Conservation (phyloP, 192 early-diverging fungal species). For the Chytriomyces sp. region DNA sequence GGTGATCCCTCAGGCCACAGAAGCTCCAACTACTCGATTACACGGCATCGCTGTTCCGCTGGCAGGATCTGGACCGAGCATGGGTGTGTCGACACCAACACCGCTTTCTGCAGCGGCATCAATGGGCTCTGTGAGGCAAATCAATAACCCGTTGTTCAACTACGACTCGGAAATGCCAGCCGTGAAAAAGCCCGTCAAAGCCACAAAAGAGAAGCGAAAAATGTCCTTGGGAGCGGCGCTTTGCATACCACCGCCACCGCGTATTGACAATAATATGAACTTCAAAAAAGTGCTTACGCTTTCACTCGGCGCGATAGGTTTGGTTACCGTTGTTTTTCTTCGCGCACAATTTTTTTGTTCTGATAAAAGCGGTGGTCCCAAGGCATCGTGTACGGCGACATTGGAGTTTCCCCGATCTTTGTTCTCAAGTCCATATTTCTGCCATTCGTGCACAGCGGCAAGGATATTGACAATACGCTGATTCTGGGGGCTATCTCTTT, state of each 20-base stretch:
- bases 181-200: constrained; percentile 18
- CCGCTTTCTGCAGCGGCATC: neutral
- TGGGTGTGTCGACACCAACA: neutral
- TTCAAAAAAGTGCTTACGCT: constrained; percentile 40
- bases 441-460: neutral
- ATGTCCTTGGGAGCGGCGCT: constrained; percentile 55
- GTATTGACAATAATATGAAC: constrained; percentile 47
- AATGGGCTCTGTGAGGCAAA: neutral
- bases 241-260: constrained; percentile 53
- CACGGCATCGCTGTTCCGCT: neutral
- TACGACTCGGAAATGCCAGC: constrained; percentile 5
- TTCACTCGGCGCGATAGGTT: constrained; percentile 44
- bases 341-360: neutral
- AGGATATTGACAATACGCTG: constrained; percentile 14
- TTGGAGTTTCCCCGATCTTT: constrained; percentile 61
- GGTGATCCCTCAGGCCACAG: too few relatives aligned
- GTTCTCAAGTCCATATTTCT: constrained; percentile 55
- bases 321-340: neutral
- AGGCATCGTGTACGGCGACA: constrained; percentile 59
- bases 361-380: neutral
- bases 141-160: constrained; percentile 24
- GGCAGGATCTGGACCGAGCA: neutral
- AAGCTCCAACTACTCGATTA: neutral
- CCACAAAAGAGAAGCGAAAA: constrained; percentile 33
- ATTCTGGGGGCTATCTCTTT: constrained; percentile 55